Conservation (phyloP, 2,329 filamentous ascomycete species). For the Penicillium sp. region DNA sequence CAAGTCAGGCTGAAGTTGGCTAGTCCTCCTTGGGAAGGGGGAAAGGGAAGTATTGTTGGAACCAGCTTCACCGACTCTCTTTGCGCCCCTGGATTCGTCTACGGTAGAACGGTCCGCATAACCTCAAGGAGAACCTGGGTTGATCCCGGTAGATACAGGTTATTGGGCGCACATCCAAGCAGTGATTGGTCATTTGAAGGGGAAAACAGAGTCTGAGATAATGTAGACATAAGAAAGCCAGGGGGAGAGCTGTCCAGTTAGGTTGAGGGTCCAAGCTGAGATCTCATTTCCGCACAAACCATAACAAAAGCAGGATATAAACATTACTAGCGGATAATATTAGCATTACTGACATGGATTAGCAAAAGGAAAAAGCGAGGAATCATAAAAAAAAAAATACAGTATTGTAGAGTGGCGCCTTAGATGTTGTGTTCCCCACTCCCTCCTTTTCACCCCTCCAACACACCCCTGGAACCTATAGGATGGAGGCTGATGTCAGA, state of each 20-base stretch:
- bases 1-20: not conserved
- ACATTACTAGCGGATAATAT: not conserved
- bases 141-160: not conserved
- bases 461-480: not conserved
- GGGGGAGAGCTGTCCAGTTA: not conserved
- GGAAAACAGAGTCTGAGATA: not conserved
- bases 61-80: constrained; percentile 17
- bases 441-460: not conserved
- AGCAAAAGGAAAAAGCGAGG: not conserved
- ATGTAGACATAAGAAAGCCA: not conserved
- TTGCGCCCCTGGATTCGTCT: constrained; percentile 9
- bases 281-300: not conserved
- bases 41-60: not conserved
- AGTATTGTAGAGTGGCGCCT: not conserved
- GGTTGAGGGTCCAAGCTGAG: not conserved
- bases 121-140: constrained; percentile 4
- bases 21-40: not conserved
- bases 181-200: not conserved
- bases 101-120: constrained; percentile 15
- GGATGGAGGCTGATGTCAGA: constrained; percentile 16
- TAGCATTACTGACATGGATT: not conserved
- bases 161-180: not conserved
- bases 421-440: not conserved
- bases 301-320: not conserved
- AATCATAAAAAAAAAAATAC: not conserved